Evolutionary conservation across 306 rosid species (phyloP).

Genomic region (Pachyrhizus erosus): DNA sequence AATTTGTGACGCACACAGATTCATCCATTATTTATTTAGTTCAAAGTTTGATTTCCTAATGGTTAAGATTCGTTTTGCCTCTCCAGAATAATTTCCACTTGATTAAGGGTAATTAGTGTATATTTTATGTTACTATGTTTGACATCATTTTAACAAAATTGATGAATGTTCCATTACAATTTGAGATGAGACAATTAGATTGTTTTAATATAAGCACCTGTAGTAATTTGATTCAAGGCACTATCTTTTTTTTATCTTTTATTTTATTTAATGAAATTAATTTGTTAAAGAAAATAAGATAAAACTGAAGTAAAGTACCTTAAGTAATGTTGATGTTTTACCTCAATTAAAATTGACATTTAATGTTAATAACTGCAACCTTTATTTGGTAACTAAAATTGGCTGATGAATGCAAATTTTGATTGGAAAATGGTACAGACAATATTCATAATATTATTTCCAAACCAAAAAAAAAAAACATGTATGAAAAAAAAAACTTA

Average conservation of each 20-base stretch:
- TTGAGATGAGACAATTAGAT: not conserved
- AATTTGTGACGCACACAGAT: constrained; percentile 13
- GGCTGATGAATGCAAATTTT: not conserved
- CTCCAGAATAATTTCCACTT: not conserved
- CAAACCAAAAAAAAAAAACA: not conserved
- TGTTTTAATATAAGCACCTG: not conserved
- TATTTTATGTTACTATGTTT: not conserved
- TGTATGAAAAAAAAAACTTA: too few relatives aligned
- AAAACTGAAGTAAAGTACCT: not conserved
- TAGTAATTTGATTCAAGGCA: constrained; percentile 23
- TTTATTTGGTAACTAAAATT: not conserved
- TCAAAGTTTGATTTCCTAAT: not conserved
- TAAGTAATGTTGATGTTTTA: not conserved
- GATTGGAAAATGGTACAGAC: not conserved
- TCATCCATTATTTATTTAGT: constrained; percentile 12
- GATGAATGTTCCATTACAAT: constrained; percentile 2
- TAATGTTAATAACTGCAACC: not conserved
- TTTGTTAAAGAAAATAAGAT: not conserved
- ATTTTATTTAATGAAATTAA: not conserved
- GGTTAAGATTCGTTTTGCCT: not conserved
- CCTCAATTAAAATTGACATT: not conserved
- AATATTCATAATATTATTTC: not conserved
- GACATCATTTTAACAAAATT: not conserved
- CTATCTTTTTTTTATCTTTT: not conserved
- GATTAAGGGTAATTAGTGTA: not conserved